phyloP scores from a whole-genome alignment of 2,329 filamentous ascomycete genomes.

The Pleomassaria siparia region DNA sequence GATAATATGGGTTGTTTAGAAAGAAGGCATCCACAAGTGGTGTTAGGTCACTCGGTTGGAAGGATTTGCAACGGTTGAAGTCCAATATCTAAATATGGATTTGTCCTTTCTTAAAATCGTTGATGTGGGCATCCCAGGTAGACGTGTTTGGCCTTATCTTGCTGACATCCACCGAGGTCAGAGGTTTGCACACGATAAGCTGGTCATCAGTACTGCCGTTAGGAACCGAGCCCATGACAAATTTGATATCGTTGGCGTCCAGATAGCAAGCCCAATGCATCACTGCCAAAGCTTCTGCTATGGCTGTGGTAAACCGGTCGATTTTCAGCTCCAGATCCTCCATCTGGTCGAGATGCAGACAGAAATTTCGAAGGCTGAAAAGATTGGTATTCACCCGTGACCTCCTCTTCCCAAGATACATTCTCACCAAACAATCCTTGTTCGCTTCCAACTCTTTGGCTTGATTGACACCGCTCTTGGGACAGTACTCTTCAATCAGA shows the following conservation, averaged over 20 bases:
- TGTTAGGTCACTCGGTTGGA: too few species aligned
- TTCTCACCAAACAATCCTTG: slow-evolving; percentile 3
- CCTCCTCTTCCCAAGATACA: not conserved
- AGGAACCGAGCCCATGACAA: slow-evolving; percentile 5
- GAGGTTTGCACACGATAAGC: too few species aligned
- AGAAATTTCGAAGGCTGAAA: slow-evolving; percentile 2
- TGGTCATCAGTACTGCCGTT: too few species aligned
- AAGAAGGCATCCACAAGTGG: too few species aligned
- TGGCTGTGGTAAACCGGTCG: not conserved
- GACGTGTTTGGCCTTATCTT: too few species aligned
- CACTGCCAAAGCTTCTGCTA: slow-evolving; percentile 1
- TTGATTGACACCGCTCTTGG: not conserved
- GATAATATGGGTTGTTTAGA: too few species aligned
- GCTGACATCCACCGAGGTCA: too few species aligned
- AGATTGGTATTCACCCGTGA: not conserved
- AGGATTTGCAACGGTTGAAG: too few species aligned
- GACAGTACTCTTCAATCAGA: slow-evolving; percentile 19
- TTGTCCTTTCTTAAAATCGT: too few species aligned
- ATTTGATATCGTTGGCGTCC: slow-evolving; percentile 42
- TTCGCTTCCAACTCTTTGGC: not conserved
- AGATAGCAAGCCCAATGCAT: slow-evolving; percentile 3
- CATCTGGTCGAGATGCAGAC: slow-evolving; percentile 4
- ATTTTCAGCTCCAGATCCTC: slow-evolving; percentile 1
- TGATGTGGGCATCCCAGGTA: too few species aligned
- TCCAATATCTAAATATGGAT: too few species aligned